Conservation (phyloP, 139 green algal genomes). For the Chlamydomonas applanata region DNA sequence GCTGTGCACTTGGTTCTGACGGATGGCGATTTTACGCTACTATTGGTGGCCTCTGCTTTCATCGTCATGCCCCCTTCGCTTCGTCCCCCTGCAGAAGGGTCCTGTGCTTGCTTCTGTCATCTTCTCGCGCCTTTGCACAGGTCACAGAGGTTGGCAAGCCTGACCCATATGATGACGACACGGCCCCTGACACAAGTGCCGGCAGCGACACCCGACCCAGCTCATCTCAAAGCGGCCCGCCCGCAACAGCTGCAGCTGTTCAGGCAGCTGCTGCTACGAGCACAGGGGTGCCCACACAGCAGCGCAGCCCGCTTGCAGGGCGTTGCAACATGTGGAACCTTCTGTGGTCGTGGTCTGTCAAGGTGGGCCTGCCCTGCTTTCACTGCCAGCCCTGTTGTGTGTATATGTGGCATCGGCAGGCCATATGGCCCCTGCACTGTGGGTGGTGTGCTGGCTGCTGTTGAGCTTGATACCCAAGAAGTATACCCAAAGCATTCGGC, state of each 20-base stretch:
- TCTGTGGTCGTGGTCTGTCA: conserved; percentile 44
- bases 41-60: no score
- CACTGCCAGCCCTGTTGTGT: no score
- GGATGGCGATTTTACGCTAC: no score
- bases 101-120: background rate
- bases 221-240: background rate
- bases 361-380: no score
- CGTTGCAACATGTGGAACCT: conserved; percentile 44
- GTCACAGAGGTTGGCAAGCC: conserved; percentile 26
- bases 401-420: no score
- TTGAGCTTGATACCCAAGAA: no score
- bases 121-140: background rate
- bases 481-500: background rate
- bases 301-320: conserved; percentile 12
- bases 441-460: no score
- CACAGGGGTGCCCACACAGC: background rate
- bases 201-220: background rate
- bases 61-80: no score
- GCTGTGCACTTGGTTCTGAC: no score
- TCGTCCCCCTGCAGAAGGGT: no score
- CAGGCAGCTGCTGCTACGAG: background rate
- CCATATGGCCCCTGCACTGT: no score
- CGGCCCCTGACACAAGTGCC: background rate
- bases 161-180: conserved; percentile 12
- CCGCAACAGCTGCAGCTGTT: background rate